These are phyloP conservation scores for Pythium monospermum DNA, from an alignment of 352 stramenopile species.

Conservation along the genomic window DNA sequence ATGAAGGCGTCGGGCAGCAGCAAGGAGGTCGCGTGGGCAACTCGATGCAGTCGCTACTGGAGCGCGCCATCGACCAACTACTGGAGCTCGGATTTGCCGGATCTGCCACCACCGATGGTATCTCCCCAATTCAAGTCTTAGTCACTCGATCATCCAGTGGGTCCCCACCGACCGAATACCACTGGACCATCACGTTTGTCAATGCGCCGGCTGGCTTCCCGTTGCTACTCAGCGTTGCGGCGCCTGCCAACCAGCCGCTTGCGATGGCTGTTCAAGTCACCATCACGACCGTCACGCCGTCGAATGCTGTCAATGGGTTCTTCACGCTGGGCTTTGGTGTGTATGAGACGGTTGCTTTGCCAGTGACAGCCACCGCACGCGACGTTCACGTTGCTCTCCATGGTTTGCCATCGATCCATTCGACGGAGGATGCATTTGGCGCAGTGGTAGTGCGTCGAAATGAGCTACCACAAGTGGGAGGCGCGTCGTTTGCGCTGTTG, in stretches of 20 bases:
- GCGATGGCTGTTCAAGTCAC: slow-evolving; percentile 3
- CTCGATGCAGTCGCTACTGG: slow-evolving; percentile 29
- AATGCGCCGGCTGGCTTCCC: slow-evolving; percentile 26
- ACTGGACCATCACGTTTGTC: slow-evolving; percentile 29
- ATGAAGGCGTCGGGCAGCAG: slow-evolving; percentile 25
- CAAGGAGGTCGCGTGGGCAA: slow-evolving; percentile 23
- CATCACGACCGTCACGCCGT: not conserved
- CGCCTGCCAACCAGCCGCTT: not conserved
- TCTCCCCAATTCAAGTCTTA: not conserved
- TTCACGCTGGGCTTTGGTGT: slow-evolving; percentile 10
- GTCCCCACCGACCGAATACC: not conserved
- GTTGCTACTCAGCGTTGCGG: slow-evolving; percentile 9
- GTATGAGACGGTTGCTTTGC: not conserved
- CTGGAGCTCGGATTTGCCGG: too few relatives aligned
- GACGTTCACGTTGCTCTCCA: slow-evolving; percentile 9
- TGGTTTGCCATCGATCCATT: slow-evolving; percentile 9
- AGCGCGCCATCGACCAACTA: slow-evolving; percentile 8
- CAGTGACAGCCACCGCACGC: not conserved
- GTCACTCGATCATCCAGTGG: not conserved
- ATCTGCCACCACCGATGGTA: not conserved
- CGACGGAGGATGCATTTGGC: not conserved
- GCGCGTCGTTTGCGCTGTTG: slow-evolving; percentile 14
- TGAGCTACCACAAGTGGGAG: slow-evolving; percentile 1
- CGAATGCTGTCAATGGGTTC: slow-evolving; percentile 8
- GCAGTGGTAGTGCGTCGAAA: slow-evolving; percentile 14